phyloP scores from a whole-genome alignment of 495 filamentous ascomycete species.

The Penicillium salamii region DNA sequence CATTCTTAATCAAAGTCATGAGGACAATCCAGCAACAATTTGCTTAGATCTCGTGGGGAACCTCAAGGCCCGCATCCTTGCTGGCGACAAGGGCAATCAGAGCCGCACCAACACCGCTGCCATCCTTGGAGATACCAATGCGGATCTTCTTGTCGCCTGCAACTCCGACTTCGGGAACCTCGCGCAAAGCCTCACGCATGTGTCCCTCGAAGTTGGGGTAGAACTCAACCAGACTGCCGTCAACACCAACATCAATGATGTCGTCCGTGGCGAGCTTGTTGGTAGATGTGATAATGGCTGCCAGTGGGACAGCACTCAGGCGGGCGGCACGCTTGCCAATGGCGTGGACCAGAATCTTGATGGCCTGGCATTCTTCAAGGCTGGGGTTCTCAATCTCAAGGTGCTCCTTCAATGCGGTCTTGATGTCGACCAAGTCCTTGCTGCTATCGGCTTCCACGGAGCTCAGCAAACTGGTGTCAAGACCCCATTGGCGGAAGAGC shows the following conservation, averaged over 20 bases:
- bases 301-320: conserved; percentile 83
- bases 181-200: conserved; percentile 70
- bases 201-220: conserved; percentile 83
- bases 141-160: conserved; percentile 74
- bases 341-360: conserved; percentile 75
- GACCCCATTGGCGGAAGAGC: conserved; percentile 79
- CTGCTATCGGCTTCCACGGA: conserved; percentile 73
- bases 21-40: background rate
- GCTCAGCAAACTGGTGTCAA: conserved; percentile 85
- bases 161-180: conserved; percentile 66
- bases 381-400: conserved; percentile 69
- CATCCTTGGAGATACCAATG: conserved; percentile 93
- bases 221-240: conserved; percentile 86
- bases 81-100: conserved; percentile 77
- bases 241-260: conserved; percentile 83
- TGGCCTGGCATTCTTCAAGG: conserved; percentile 74
- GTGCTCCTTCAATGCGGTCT: conserved; percentile 71
- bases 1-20: background rate
- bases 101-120: conserved; percentile 86
- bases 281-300: conserved; percentile 73
- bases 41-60: conserved; percentile 14
- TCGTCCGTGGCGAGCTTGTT: conserved; percentile 62
- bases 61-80: conserved; percentile 27
- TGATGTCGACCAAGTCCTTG: conserved; percentile 58
- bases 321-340: conserved; percentile 86